Base-by-base conservation (phyloP, 108 stramenopile genomes). In the Fistulifera solaris region DNA sequence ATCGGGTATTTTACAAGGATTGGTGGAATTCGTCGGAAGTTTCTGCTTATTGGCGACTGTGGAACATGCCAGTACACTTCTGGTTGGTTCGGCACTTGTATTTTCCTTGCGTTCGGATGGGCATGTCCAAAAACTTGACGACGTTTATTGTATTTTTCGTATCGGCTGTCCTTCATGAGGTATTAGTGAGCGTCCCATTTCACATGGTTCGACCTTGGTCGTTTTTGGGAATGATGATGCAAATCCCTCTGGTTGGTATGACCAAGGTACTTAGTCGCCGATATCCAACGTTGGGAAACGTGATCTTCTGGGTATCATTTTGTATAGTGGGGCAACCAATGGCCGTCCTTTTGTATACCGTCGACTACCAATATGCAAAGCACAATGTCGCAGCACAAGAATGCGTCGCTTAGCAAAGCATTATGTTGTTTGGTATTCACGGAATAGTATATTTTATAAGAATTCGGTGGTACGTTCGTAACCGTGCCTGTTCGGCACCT, bases 1-100 rank as follows among this genome's bases (percentile, higher is more conserved):
- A 97, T 63, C 80, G 94, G 0, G 74, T 77, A 1, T 93, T 88
- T 45, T 88, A 88, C 63, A 73, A 70, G 59, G 86, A 88, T 65
- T 88, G 86, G 86, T 94, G 92, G 92, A 96, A 96, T 61, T 83
- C 91, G 31, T 72, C 77, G 7, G 85, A 91, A 23, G 79, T 91
- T 12, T 78, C 73, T 27, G 71, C 80, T 5, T 96, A 94, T 62
- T 96, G 95, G 95, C 57, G 93, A 19, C 57, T 91, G 10, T 95
- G 92, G 95, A 96, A 96, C 61, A 74, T 93, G 58, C 95, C 95
- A 7, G 95, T 96, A 0, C 95, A 96, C 59, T 87, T 89, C 52
- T 96, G 95, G 95, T 68, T 87, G 35, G 79, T 94, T 23, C 79
- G 96, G 14, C 96, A 97, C 58, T 38, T 92, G 1, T 97, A 89